Conservation (phyloP, 345 rosid genomes). For the Citrus inodora region DNA sequence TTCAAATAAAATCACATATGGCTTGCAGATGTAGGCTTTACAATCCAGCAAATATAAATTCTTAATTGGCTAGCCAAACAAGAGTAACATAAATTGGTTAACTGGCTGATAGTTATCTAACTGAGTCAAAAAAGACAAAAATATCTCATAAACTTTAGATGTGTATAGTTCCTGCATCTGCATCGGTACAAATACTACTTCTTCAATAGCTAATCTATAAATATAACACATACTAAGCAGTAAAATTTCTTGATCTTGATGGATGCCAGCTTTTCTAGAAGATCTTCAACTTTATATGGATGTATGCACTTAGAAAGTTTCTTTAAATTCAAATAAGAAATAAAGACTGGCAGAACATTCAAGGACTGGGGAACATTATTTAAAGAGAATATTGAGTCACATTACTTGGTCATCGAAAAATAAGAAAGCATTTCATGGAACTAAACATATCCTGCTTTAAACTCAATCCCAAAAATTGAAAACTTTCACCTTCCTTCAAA, state of each 20-base stretch:
- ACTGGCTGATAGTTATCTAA: not conserved
- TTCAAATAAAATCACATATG: no score
- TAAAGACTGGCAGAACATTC: not conserved
- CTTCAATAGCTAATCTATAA: not conserved
- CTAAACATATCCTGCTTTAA: no score
- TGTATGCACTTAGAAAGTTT: not conserved
- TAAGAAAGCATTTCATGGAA: not conserved
- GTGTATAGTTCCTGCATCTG: not conserved
- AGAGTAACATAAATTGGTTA: not conserved
- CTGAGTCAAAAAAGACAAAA: not conserved
- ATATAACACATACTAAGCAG: not conserved
- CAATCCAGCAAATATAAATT: no score
- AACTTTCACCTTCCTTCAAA: no score
- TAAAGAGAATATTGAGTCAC: not conserved
- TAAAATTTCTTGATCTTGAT: not conserved
- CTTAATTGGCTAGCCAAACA: not conserved
- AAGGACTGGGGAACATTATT: not conserved
- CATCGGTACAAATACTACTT: not conserved
- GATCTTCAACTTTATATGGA: not conserved
- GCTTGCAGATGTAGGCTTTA: no score
- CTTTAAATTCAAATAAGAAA: not conserved
- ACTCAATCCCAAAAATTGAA: no score
- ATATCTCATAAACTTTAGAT: not conserved
- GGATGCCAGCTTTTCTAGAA: not conserved
- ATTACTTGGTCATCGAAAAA: not conserved